Conservation (phyloP, 2,329 filamentous ascomycete genomes). For the Cladophialophora bantiana region DNA sequence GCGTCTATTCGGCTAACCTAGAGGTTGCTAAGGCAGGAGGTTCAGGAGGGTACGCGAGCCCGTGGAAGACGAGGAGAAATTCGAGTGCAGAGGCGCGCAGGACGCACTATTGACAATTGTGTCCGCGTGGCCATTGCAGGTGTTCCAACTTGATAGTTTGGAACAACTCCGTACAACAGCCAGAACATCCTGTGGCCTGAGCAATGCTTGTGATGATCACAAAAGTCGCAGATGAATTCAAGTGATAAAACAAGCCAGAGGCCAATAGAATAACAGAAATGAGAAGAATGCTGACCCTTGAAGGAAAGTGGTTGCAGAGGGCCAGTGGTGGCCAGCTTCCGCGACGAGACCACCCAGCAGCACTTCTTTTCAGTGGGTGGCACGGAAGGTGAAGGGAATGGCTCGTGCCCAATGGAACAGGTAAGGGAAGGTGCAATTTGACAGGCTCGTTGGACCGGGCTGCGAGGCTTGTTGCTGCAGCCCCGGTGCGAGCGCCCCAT, state of each 20-base stretch:
- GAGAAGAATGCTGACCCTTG: conserved; percentile 23
- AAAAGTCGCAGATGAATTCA: conserved; percentile 27
- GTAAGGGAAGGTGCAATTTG: conserved; percentile 23
- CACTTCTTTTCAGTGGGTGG: background rate
- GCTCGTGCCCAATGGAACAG: conserved; percentile 10
- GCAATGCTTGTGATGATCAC: conserved; percentile 35
- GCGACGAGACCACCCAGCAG: conserved; percentile 5
- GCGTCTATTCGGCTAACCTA: conserved; percentile 28
- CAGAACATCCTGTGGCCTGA: conserved; percentile 14
- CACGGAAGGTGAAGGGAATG: background rate
- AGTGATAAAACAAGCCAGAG: conserved; percentile 29
- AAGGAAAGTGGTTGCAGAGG: conserved; percentile 32
- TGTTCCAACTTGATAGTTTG: conserved; percentile 1
- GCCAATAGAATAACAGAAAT: conserved; percentile 27
- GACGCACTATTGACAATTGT: conserved; percentile 9
- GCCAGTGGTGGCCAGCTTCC: conserved; percentile 5
- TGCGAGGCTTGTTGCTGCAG: background rate
- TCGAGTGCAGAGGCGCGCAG: conserved; percentile 17
- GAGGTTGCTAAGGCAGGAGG: background rate
- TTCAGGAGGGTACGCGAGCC: conserved; percentile 8
- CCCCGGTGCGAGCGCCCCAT: background rate
- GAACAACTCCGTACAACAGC: background rate
- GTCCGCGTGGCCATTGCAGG: conserved; percentile 1
- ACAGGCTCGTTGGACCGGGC: conserved; percentile 12
- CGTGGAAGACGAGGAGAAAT: conserved; percentile 14